Evolutionary conservation across 805 yeast species (phyloP).

Genomic region (Cephaloascus fragrans): DNA sequence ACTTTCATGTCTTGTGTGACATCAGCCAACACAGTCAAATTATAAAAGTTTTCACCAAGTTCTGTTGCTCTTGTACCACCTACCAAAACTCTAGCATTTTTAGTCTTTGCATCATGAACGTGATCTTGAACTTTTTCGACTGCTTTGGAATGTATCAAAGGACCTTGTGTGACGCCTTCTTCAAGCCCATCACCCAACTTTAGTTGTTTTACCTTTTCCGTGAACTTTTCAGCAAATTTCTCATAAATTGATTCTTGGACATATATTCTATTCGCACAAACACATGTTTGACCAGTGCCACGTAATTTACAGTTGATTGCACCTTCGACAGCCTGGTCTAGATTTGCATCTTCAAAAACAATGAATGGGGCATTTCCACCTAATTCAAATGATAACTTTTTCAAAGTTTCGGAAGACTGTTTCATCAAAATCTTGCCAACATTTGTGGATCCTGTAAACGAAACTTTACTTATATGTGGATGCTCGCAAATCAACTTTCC

Average conservation of each 20-base stretch:
- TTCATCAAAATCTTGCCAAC: conserved; percentile 61
- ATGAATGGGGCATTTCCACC: conserved; percentile 81
- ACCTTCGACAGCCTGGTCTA: conserved; percentile 58
- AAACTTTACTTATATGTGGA: conserved; percentile 49
- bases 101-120: conserved; percentile 52
- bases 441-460: conserved; percentile 72
- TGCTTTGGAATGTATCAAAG: conserved; percentile 57
- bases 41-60: conserved; percentile 56
- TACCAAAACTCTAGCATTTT: conserved; percentile 52
- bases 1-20: conserved; percentile 50
- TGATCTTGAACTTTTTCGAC: conserved; percentile 52
- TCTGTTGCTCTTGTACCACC: conserved; percentile 52
- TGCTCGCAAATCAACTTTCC: conserved; percentile 41
- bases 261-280: conserved; percentile 66
- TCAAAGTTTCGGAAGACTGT: conserved; percentile 52
- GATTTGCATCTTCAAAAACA: conserved; percentile 63
- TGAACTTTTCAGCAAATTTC: conserved; percentile 41
- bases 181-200: conserved; percentile 57
- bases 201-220: conserved; percentile 32
- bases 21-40: conserved; percentile 57
- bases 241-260: conserved; percentile 60
- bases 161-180: conserved; percentile 61
- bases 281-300: conserved; percentile 76
- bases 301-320: conserved; percentile 62
- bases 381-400: conserved; percentile 63